phyloP scores from a whole-genome alignment of 1,139 yeast genomes.

The Meyerozyma athensensis region DNA sequence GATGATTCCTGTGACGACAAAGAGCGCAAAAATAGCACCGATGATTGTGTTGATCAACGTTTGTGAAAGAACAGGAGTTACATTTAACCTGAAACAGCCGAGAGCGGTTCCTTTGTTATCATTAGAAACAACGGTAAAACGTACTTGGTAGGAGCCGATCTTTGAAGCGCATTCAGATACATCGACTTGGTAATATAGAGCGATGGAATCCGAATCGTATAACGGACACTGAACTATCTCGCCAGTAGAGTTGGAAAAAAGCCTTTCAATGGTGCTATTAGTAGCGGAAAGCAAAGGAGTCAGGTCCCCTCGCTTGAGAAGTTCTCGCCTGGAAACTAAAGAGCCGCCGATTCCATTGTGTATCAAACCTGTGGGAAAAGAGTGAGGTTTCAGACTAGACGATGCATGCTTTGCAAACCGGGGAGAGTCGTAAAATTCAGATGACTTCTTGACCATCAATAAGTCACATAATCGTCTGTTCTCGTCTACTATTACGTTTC shows the following conservation, averaged over 20 bases:
- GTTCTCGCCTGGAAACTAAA: not conserved
- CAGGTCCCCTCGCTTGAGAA: not conserved
- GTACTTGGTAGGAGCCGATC: constrained; percentile 41
- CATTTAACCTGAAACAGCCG: constrained; percentile 45
- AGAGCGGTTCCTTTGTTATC: constrained; percentile 29
- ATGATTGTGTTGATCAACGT: constrained; percentile 33
- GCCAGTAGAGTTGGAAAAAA: constrained; percentile 26
- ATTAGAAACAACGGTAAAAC: constrained; percentile 37
- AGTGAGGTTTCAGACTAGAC: constrained; percentile 1
- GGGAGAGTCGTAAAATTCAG: constrained; percentile 19
- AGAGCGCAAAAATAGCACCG: constrained; percentile 34
- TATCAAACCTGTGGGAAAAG: not conserved
- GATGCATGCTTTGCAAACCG: constrained; percentile 13
- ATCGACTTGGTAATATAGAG: constrained; percentile 35
- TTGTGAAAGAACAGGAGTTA: constrained; percentile 43
- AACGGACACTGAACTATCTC: constrained; percentile 37
- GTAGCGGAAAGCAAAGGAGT: constrained; percentile 10
- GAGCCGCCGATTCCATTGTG: not conserved
- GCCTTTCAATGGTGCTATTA: constrained; percentile 19
- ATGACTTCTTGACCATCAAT: constrained; percentile 36
- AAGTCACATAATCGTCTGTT: constrained; percentile 44
- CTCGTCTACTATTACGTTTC: constrained; percentile 34
- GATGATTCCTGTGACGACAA: constrained; percentile 39
- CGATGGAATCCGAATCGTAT: constrained; percentile 34
- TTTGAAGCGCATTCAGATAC: constrained; percentile 27